Evolutionary conservation across 106 monocot genomes (phyloP).

Genomic region (Acorus calamus): DNA sequence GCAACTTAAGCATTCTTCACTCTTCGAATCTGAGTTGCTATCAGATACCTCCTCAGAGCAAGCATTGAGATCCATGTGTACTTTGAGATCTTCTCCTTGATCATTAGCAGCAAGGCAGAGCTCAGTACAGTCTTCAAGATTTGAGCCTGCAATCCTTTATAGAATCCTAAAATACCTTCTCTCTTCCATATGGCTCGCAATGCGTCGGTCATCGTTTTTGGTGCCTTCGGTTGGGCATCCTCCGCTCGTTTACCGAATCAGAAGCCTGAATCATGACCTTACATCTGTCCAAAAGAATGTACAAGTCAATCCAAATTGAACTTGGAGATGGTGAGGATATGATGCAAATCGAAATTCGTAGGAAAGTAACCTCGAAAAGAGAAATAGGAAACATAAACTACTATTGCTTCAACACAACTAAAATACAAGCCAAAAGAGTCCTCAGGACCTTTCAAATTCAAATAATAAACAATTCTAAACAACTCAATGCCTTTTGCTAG

Average conservation of each 20-base stretch:
- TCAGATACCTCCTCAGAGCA: conserved; percentile 51
- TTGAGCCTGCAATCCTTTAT: conserved; percentile 91
- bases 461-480: not conserved
- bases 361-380: too few relatives aligned
- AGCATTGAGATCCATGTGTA: conserved; percentile 78
- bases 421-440: too few relatives aligned
- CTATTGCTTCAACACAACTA: too few relatives aligned
- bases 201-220: conserved; percentile 49
- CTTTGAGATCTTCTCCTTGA: conserved; percentile 87
- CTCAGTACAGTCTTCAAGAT: conserved; percentile 91
- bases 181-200: conserved; percentile 57
- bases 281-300: conserved; percentile 38
- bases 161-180: conserved; percentile 80
- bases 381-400: too few relatives aligned
- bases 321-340: too few relatives aligned
- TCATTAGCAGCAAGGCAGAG: conserved; percentile 91
- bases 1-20: too few relatives aligned
- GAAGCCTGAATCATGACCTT: conserved; percentile 93
- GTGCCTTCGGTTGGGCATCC: conserved; percentile 18
- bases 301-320: too few relatives aligned
- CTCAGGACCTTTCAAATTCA: too few relatives aligned
- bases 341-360: too few relatives aligned
- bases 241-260: conserved; percentile 19
- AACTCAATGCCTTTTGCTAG: not conserved
- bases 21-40: conserved; percentile 23